Evolutionary conservation across 768 basidiomycete genomes (phyloP).

Genomic region (Pulveroboletus sp.): DNA sequence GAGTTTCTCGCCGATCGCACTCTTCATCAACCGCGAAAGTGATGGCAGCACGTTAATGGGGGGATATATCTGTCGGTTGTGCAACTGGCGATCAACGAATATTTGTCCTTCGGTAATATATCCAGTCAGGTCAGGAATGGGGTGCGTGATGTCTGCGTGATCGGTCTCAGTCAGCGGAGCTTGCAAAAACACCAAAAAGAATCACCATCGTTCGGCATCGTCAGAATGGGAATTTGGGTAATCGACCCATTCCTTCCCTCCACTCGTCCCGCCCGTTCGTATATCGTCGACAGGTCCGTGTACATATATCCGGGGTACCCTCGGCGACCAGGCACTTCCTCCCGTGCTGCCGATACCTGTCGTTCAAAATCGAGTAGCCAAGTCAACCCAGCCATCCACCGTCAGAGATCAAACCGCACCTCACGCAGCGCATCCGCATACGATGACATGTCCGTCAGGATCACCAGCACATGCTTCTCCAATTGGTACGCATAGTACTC

Average conservation of each 20-base stretch:
- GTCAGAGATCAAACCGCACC: slow-evolving; percentile 43
- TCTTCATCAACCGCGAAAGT: slow-evolving; percentile 99
- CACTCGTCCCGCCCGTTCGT: slow-evolving; percentile 98
- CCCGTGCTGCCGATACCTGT: slow-evolving; percentile 91
- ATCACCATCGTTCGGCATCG: slow-evolving; percentile 99
- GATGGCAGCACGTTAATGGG: slow-evolving; percentile 99
- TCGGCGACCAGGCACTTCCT: slow-evolving; percentile 99
- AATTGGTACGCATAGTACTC: slow-evolving; percentile 99
- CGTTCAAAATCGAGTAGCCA: slow-evolving; percentile 10
- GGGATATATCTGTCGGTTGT: slow-evolving; percentile 97
- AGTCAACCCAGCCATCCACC: background rate
- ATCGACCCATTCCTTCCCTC: slow-evolving; percentile 98
- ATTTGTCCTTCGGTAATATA: slow-evolving; percentile 99
- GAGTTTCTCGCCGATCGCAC: slow-evolving; percentile 95
- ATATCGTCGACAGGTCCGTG: slow-evolving; percentile 98
- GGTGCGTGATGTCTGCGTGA: slow-evolving; percentile 94
- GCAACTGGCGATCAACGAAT: slow-evolving; percentile 94
- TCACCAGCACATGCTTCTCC: slow-evolving; percentile 99
- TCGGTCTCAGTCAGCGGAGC: slow-evolving; percentile 25
- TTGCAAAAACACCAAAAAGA: slow-evolving; percentile 18
- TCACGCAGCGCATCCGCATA: slow-evolving; percentile 97
- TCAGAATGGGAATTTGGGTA: slow-evolving; percentile 98
- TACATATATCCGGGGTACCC: slow-evolving; percentile 99
- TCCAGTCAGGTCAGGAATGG: slow-evolving; percentile 98
- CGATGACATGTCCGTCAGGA: slow-evolving; percentile 98